Evolutionary conservation across 495 filamentous ascomycete genomes (phyloP).

Genomic region (Lasiosphaeria hispida): DNA sequence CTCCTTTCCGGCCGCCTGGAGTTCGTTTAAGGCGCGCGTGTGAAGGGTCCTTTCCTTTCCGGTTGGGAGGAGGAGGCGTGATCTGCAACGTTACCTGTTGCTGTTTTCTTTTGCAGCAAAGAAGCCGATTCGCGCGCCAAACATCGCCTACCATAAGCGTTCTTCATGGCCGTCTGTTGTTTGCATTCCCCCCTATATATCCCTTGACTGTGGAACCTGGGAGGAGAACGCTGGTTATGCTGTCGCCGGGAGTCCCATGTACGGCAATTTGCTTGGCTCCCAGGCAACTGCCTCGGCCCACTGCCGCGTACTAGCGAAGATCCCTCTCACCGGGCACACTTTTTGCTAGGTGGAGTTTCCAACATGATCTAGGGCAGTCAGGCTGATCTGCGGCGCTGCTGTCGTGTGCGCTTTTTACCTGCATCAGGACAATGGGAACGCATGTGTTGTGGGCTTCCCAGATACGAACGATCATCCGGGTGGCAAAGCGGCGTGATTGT

Average conservation of each 20-base stretch:
- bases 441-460: no score
- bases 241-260: not conserved
- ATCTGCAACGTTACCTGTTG: slow-evolving; percentile 32
- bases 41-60: slow-evolving; percentile 27
- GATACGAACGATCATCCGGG: no score
- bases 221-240: not conserved
- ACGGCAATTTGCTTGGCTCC: not conserved
- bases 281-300: not conserved
- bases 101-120: slow-evolving; percentile 1
- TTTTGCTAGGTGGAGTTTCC: not conserved
- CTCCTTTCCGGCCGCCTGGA: slow-evolving; percentile 19
- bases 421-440: no score
- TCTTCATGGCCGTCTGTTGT: not conserved
- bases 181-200: not conserved
- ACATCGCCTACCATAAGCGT: not conserved
- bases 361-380: not conserved
- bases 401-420: no score
- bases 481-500: no score
- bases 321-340: slow-evolving; percentile 5
- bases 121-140: slow-evolving; percentile 4
- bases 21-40: not conserved
- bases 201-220: not conserved
- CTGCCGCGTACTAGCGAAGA: slow-evolving; percentile 1
- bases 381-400: not conserved
- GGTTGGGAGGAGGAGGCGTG: slow-evolving; percentile 12